Evolutionary conservation across 1,284 basidiomycete genomes (phyloP), one percentile per base, ranked within the genome.

Genomic region (Xerocomus amazonicus): DNA sequence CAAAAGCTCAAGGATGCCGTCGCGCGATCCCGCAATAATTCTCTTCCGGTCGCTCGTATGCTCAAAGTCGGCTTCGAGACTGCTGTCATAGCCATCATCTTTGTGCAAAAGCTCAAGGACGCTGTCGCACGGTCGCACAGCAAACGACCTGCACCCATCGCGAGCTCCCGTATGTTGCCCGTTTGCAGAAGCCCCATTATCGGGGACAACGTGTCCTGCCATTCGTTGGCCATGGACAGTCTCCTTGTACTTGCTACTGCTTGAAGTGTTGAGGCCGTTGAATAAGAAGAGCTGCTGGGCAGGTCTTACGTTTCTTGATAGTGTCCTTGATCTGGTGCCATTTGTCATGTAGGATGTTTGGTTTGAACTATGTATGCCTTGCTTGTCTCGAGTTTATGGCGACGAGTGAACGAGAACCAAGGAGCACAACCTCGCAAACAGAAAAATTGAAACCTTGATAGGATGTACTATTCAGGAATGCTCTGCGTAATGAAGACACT

Each of bases 1-100:
- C 57, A 58, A 12, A 61, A 53, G 36, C 62, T 64, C 35, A 60
- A 62, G 51, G 40, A 43, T n/a, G 57, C 59, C 14, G 60, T 47
- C 14, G 59, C 52, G 19, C 19, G 19, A 4, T 23, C 19, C 4
- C 19, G 19, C 19, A 23, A 23, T 4, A 23, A 23, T 4, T 23
- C 19, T 23, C 19, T 23, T 23, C 19, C 19, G 3, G 19, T 23
- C 19, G 4, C 19, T 23, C 19, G 19, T 23, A 23, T 23, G 19
- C 19, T 23, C 19, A 23, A 23, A 23, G 19, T 43, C 27, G 48
- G 60, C 31, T 64, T 64, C 9, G 51, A 58, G 52, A 60, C 59
- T 9, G 59, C 54, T 9, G 61, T 63, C 37, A 56, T 52, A 9
- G 59, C 55, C 0, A 43, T 62, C 48, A 32, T 61, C 47, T 61